Conservation (phyloP, 106 monocot species). For the Phalaenopsis equestris region DNA sequence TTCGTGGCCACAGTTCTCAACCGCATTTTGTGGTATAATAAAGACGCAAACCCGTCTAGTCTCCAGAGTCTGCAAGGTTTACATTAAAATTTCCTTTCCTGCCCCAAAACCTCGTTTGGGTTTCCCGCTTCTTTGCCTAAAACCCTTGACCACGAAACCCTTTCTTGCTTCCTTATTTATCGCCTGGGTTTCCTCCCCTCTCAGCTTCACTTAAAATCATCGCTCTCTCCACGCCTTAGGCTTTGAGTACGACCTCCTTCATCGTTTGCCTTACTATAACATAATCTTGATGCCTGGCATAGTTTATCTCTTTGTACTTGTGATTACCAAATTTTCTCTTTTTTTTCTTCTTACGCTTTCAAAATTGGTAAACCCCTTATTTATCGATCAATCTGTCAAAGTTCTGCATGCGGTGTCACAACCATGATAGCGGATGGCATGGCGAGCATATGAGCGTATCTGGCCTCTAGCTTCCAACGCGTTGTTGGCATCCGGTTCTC, state of each 20-base stretch:
- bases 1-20: too few relatives aligned
- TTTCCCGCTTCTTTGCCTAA: too few relatives aligned
- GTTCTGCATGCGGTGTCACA: conserved; percentile 45
- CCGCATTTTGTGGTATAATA: too few relatives aligned
- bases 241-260: conserved; percentile 36
- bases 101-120: too few relatives aligned
- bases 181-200: too few relatives aligned
- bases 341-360: background rate
- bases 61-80: too few relatives aligned
- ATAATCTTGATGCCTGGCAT: conserved; percentile 45
- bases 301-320: background rate
- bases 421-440: conserved; percentile 44
- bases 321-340: background rate
- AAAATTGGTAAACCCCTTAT: background rate
- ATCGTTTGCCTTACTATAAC: conserved; percentile 42
- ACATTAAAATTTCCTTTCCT: too few relatives aligned
- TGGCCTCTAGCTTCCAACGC: conserved; percentile 29
- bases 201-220: background rate
- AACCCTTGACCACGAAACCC: too few relatives aligned
- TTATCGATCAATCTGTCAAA: conserved; percentile 32
- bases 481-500: conserved; percentile 47
- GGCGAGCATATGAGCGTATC: conserved; percentile 49
- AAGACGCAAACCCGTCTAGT: too few relatives aligned
- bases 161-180: too few relatives aligned
- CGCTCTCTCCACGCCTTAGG: conserved; percentile 31